Evolutionary conservation across 306 rosid genomes (phyloP).

Genomic region (Vachellia pachyceras): DNA sequence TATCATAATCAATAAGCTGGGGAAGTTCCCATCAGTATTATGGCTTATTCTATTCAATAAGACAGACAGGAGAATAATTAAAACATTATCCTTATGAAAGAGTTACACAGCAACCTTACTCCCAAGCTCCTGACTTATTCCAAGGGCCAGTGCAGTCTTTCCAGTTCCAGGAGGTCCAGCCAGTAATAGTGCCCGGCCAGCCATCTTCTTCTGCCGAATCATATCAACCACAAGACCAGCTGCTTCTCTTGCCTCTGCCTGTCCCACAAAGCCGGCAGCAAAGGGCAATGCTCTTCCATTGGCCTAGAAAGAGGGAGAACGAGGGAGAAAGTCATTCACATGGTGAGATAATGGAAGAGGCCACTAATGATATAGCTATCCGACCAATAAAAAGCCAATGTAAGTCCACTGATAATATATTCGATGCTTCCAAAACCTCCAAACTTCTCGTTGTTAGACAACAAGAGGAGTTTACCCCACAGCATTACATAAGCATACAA

Average conservation of each 20-base stretch:
- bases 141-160: slow-evolving; percentile 95
- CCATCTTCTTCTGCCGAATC: slow-evolving; percentile 98
- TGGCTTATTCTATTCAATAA: not conserved
- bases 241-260: slow-evolving; percentile 95
- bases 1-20: not conserved
- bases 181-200: slow-evolving; percentile 91
- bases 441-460: not conserved
- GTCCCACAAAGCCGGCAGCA: slow-evolving; percentile 96
- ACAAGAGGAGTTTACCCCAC: no score
- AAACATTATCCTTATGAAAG: not conserved
- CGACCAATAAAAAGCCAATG: not conserved
- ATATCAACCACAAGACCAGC: slow-evolving; percentile 90
- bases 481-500: not conserved
- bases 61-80: not conserved
- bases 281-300: slow-evolving; percentile 78
- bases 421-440: not conserved
- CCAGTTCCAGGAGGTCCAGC: slow-evolving; percentile 99
- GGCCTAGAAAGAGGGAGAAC: slow-evolving; percentile 43
- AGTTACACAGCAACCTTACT: slow-evolving; percentile 64
- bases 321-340: slow-evolving; percentile 11
- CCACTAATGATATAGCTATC: not conserved
- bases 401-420: not conserved
- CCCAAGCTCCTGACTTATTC: slow-evolving; percentile 94
- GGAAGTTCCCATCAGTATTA: not conserved
- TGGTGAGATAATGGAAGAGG: not conserved